Evolutionary conservation across 768 basidiomycete species (phyloP), one percentile per base, ranked within the genome.

Genomic region (Crassisporium funariophilum): DNA sequence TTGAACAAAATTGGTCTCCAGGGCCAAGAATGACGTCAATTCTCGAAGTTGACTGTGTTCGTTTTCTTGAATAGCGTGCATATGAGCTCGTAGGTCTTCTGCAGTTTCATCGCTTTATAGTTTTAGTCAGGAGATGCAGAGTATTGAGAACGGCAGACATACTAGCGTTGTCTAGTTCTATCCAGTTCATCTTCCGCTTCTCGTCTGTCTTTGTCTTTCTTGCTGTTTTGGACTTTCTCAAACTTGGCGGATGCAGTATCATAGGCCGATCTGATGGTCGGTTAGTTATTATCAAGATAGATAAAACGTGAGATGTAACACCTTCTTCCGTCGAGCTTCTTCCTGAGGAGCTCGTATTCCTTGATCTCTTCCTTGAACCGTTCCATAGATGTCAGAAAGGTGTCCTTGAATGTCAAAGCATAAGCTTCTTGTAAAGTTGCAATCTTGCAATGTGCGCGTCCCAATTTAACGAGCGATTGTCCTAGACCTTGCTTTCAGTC

Each of bases 291-390:
- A 39, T 47, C 4, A 13, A 38, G 24, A 34, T 1, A 17, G n/a
- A 34, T 0, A 41, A 15, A 7, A 31, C 17, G 20, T 35, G 7
- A 37, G 29, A 52, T n/a, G 13, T 38, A 62, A 41, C 49, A 88
- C 91, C 90, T 77, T 59, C 91, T 73, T 41, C 86, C 91, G 46
- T 95, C 92, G 12, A 95, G 67, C 62, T 93, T 95, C 78, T 93
- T 95, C 51, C 83, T 79, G 50, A 86, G 75, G 4, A 72, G 61
- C 47, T 92, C 86, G 53, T 89, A 95, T 45, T 93, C 92, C 59
- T 85, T 90, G 60, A 95, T 84, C 21, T 88, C 84, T 7, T 83
- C 86, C 12, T 73, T 73, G 41, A 85, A 84, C 34, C 67, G 74
- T 51, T 83, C 76, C 43, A 93, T 71, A 2, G 88, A 83, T 0